A percentile compares a stretch with the other conserved stretches of the same genome.
Evolutionary conservation across 768 basidiomycete species (phyloP).

Genomic region (Peribolospora kevripleyi): DNA sequence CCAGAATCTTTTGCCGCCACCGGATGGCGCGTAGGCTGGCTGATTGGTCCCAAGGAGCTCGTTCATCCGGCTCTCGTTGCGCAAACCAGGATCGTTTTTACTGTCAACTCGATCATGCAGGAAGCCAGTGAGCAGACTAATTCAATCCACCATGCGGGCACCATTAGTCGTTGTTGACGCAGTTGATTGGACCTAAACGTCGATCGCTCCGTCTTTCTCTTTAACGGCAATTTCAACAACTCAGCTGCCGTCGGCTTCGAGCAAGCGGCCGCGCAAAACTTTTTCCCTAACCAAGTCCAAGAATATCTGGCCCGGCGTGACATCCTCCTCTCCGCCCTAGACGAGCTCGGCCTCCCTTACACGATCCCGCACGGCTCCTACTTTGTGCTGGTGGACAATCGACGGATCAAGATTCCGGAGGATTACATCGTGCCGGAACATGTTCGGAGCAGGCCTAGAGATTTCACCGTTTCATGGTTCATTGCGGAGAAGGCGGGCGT

Average conservation of each 20-base stretch:
- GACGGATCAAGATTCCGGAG: slow-evolving; percentile 19
- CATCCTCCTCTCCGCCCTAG: slow-evolving; percentile 55
- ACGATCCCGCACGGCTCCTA: slow-evolving; percentile 74
- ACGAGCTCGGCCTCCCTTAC: slow-evolving; percentile 27
- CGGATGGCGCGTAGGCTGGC: slow-evolving; percentile 94
- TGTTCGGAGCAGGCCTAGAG: slow-evolving; percentile 20
- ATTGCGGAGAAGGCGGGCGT: slow-evolving; percentile 12
- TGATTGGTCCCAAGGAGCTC: slow-evolving; percentile 62
- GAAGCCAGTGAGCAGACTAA: slow-evolving; percentile 31
- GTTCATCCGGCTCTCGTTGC: slow-evolving; percentile 50
- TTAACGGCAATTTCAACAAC: slow-evolving; percentile 7
- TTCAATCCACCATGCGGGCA: too few relatives aligned
- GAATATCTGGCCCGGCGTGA: slow-evolving; percentile 62
- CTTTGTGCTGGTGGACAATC: slow-evolving; percentile 44
- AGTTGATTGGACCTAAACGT: too few relatives aligned
- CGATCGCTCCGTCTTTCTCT: too few relatives aligned
- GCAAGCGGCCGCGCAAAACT: slow-evolving; percentile 42
- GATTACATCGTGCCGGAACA: slow-evolving; percentile 16
- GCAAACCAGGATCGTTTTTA: slow-evolving; percentile 58
- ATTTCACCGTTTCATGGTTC: slow-evolving; percentile 19
- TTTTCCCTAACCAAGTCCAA: slow-evolving; percentile 47
- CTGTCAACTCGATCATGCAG: slow-evolving; percentile 78
- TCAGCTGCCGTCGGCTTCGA: slow-evolving; percentile 58
- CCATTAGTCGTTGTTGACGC: too few relatives aligned
- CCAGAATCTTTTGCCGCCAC: slow-evolving; percentile 88